Evolutionary conservation across 2,329 filamentous ascomycete species (phyloP).

Genomic region (Ceratocystis harringtonii): DNA sequence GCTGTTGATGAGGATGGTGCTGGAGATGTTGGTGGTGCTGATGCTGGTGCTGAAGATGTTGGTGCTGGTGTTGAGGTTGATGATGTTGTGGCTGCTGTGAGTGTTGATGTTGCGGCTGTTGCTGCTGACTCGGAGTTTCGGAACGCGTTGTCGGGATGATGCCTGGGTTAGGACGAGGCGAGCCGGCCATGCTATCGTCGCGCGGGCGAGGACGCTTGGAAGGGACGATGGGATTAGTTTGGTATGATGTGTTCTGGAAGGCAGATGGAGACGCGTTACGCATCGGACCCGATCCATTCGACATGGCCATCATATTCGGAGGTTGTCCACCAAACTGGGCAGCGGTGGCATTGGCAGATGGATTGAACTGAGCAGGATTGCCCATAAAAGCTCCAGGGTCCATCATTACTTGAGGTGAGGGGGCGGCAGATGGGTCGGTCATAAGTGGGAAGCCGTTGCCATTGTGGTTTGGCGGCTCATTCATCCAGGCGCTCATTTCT

Average conservation of each 20-base stretch:
- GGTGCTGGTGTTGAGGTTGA: constrained; percentile 39
- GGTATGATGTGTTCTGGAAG: constrained; percentile 64
- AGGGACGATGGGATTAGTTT: constrained; percentile 73
- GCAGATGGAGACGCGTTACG: constrained; percentile 62
- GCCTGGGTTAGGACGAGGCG: constrained; percentile 59
- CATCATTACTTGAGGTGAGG: constrained; percentile 40
- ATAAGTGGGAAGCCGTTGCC: constrained; percentile 52
- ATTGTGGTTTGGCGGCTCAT: constrained; percentile 56
- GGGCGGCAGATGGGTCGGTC: constrained; percentile 41
- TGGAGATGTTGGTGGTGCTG: background rate
- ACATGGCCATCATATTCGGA: constrained; percentile 19
- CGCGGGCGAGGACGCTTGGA: constrained; percentile 71
- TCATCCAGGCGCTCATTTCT: constrained; percentile 55
- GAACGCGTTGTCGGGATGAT: constrained; percentile 73
- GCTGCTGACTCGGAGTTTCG: constrained; percentile 68
- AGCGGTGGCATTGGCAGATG: constrained; percentile 21
- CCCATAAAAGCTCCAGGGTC: constrained; percentile 48
- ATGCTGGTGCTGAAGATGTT: constrained; percentile 20
- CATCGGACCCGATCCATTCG: constrained; percentile 42
- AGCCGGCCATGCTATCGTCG: constrained; percentile 74
- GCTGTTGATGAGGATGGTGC: background rate
- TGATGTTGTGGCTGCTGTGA: background rate
- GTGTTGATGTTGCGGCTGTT: constrained; percentile 26
- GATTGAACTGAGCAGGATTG: constrained; percentile 42
- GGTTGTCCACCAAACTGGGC: constrained; percentile 41